Evolutionary conservation across 2,329 filamentous ascomycete genomes (phyloP), one percentile per base, ranked within the genome.

Genomic region (Huntiella omanensis): DNA sequence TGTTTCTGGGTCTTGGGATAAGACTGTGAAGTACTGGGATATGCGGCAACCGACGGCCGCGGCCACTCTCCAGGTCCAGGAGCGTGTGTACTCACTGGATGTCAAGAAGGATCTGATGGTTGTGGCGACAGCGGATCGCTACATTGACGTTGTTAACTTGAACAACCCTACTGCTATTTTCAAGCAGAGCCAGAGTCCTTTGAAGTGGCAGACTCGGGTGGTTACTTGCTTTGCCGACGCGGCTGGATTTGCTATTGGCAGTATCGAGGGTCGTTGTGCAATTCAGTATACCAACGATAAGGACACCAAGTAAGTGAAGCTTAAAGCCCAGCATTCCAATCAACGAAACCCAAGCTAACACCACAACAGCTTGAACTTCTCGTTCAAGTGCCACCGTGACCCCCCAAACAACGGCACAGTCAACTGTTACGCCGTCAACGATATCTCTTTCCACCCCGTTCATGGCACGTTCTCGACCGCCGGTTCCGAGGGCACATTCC

Each of bases 251-350:
- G 91, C 91, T 1, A 83, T 98, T 43, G 91, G 91, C 46, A 93
- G 84, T 59, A 94, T 98, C 56, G 91, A 98, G 61, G 91, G 91
- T 28, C 81, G 91, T 47, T 98, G 91, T 60, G 91, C 91, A 1
- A 98, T 98, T 52, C 91, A 98, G 60, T 96, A 98, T 56, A 85
- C 95, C 33, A 88, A 98, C 57, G 91, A 98, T 38, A 95, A 95
- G 63, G 86, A 98, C 59, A 67, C 81, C 3, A 74, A 64, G 79
- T 79, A 66, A 57, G 68, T 57, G 33, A 8, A 15, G 28, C 13
- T 7, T 19, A 13, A 10, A 17, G 34, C 12, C 43, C n/a, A 17
- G 13, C 3, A 8, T 37, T 12, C 12, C 12, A 11, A 12, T 5
- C 3, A 12, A 8, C 8, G 4, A 17, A 15, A 13, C 37, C 4